Conservation (phyloP, 225 moss, liverwort and hornwort genomes). For the Bryum argenteum region DNA sequence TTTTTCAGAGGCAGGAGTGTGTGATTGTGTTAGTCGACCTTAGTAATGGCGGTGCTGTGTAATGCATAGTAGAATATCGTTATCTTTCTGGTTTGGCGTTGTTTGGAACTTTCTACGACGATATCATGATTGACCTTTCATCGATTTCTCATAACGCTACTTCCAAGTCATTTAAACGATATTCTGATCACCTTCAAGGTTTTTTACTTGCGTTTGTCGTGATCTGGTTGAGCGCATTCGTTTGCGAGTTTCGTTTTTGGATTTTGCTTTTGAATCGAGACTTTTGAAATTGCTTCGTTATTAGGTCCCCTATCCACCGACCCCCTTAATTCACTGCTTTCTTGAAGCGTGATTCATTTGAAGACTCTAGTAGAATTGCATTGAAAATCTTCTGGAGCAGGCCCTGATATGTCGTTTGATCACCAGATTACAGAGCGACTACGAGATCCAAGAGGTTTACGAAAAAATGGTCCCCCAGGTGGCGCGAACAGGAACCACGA, state of each 20-base stretch:
- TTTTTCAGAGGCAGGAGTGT: not conserved
- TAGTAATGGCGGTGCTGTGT: not conserved
- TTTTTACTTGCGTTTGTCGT: not conserved
- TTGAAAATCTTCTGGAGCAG: not conserved
- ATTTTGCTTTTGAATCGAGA: no score
- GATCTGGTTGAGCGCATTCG: not conserved
- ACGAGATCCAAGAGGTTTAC: slow-evolving; percentile 94
- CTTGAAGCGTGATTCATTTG: slow-evolving; percentile 6
- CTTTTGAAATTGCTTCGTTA: no score
- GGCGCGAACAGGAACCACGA: slow-evolving; percentile 53
- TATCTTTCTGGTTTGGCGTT: not conserved
- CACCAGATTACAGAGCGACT: slow-evolving; percentile 90
- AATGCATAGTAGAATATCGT: not conserved
- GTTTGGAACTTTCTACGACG: not conserved
- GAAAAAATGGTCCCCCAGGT: slow-evolving; percentile 65
- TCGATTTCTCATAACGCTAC: not conserved
- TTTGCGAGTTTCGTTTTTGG: not conserved
- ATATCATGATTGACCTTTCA: not conserved
- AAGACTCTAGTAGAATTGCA: not conserved
- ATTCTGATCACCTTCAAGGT: not conserved
- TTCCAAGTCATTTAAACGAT: not conserved
- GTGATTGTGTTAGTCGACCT: not conserved
- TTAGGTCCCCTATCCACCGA: not conserved
- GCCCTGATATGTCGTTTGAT: slow-evolving; percentile 28
- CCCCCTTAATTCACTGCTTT: not conserved